These are phyloP conservation scores for Ensete ventricosum DNA, from an alignment of 176 grass and related monocot species.

Conservation along the genomic window DNA sequence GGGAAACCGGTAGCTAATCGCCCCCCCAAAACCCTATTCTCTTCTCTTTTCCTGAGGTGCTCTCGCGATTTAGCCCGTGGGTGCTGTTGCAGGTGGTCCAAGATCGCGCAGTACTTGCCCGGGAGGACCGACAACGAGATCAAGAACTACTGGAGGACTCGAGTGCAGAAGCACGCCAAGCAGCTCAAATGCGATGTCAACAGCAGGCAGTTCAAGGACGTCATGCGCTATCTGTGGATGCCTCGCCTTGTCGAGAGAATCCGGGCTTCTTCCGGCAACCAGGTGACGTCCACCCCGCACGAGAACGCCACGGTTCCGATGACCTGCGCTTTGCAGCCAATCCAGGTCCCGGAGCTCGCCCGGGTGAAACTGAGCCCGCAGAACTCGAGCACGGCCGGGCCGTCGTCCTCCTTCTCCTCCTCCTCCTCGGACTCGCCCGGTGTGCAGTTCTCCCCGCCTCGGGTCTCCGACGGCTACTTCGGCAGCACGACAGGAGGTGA, in stretches of 20 bases:
- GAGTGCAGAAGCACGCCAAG: conserved; percentile 98
- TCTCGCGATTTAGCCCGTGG: too few relatives aligned
- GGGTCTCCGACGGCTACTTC: conserved; percentile 28
- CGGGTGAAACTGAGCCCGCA: conserved; percentile 41
- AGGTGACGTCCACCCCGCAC: too few relatives aligned
- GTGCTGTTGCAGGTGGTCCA: conserved; percentile 50
- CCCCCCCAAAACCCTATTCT: too few relatives aligned
- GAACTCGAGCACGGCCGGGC: conserved; percentile 42
- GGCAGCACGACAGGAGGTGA: background rate
- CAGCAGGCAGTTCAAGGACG: conserved; percentile 94
- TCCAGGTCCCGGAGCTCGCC: background rate
- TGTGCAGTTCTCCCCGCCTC: background rate
- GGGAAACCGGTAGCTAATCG: background rate
- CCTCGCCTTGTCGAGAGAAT: conserved; percentile 89
- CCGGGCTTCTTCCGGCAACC: conserved; percentile 12
- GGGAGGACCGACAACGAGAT: conserved; percentile 96
- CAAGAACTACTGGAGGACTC: conserved; percentile 97
- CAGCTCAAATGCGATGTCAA: conserved; percentile 98
- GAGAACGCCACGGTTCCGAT: too few relatives aligned
- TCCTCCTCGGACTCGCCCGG: too few relatives aligned
- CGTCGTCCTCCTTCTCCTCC: conserved; percentile 27
- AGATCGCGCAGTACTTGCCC: conserved; percentile 89
- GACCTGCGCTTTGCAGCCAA: conserved; percentile 10
- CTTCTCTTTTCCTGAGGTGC: too few relatives aligned
- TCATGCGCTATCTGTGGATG: conserved; percentile 98